Evolutionary conservation across 2,329 filamentous ascomycete genomes (phyloP), one percentile per base, ranked within the genome.

Genomic region (Nemania diffusa): DNA sequence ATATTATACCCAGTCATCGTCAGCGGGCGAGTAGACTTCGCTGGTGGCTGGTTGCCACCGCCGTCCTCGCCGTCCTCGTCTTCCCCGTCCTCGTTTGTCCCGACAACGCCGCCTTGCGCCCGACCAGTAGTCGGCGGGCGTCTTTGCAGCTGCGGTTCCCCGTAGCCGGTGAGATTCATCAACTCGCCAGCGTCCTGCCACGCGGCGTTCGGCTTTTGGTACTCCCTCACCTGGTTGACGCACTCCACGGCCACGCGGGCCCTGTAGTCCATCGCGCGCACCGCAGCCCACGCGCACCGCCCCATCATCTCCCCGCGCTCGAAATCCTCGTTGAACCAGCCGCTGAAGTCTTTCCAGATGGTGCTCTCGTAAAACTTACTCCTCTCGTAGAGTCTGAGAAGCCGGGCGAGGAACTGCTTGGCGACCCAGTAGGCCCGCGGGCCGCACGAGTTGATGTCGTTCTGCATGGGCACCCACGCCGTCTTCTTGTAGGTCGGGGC

Each of bases 281-380:
- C 64, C 1, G 51, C 66, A 1, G 40, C 11, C 44, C 64, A 69
- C 11, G 72, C 72, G 53, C 65, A 69, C 9, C 68, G 62, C 22
- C 73, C 72, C 8, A 71, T 71, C 74, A 76, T 76, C 67, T 76
- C 74, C 57, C 67, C 71, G 34, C 74, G 71, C 32, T 72, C 68
- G 3, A 68, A 61, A 6, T 71, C 59, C 2, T 70, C 58, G 57
- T 75, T 69, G 32, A 74, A 72, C 70, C 71, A 75, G 20, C 71
- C 71, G 26, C 56, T 63, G 9, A 73, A 24, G 1, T 60, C 53
- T 3, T 24, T 8, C 72, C 72, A 76, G 24, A 76, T 26, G 0
- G 5, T 37, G 5, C 69, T 65, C n/a, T 62, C 2, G 26, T 72
- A 70, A 6, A 8, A 4, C 0, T 8, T 3, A 0, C 32, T 51